A percentile compares a stretch with the other conserved stretches of the same genome.
Conservation (phyloP, 2,329 filamentous ascomycete species). For the Verticillium tricorpus region DNA sequence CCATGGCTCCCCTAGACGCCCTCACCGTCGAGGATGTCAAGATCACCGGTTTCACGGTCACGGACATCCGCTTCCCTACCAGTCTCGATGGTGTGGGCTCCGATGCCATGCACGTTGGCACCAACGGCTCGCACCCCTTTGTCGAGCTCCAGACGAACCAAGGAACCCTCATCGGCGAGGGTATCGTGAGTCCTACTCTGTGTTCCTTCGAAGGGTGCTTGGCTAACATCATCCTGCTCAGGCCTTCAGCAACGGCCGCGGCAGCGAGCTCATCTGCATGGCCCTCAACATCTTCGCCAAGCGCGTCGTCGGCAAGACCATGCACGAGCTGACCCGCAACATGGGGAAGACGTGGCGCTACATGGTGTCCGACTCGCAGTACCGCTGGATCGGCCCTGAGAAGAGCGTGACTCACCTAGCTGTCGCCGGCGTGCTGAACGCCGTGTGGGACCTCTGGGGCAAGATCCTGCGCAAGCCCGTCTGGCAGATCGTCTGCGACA, state of each 20-base stretch:
- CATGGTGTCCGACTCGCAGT: constrained; percentile 62
- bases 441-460: constrained; percentile 68
- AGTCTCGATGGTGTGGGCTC: constrained; percentile 14
- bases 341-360: constrained; percentile 69
- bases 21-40: constrained; percentile 7
- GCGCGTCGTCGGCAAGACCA: constrained; percentile 5
- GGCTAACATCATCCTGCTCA: not conserved
- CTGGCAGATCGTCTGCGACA: constrained; percentile 65
- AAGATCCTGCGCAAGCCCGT: constrained; percentile 63
- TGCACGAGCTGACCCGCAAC: constrained; percentile 25
- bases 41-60: constrained; percentile 10
- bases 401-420: constrained; percentile 69
- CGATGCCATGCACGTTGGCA: constrained; percentile 16
- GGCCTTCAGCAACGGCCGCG: constrained; percentile 7
- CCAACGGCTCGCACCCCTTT: constrained; percentile 13
- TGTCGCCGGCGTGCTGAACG: constrained; percentile 63
- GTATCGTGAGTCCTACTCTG: constrained; percentile 6
- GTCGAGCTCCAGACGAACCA: constrained; percentile 12
- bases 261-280: constrained; percentile 6
- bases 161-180: constrained; percentile 8
- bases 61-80: constrained; percentile 15
- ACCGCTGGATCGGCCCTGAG: constrained; percentile 68
- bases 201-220: too few relatives aligned
- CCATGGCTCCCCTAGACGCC: not conserved
- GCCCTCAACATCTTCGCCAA: constrained; percentile 6